A percentile compares a stretch with the other conserved stretches of the same genome.
phyloP scores from a whole-genome alignment of 768 basidiomycete genomes.

The Cyathus striatus region DNA sequence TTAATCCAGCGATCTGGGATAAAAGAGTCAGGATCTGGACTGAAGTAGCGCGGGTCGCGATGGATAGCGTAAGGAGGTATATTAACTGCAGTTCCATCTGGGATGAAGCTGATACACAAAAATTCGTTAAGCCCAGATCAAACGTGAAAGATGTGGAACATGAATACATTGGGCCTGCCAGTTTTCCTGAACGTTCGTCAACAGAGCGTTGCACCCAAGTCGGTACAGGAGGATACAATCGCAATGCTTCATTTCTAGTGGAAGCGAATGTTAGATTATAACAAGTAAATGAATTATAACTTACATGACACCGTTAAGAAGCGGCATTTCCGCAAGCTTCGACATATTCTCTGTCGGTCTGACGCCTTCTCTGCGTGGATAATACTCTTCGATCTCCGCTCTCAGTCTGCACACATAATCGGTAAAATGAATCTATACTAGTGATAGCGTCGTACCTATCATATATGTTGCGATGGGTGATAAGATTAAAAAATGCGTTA shows the following conservation, averaged over 20 bases:
- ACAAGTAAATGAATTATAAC: constrained; percentile 1
- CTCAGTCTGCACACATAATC: too few relatives aligned
- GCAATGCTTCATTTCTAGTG: constrained; percentile 37
- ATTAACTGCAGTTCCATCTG: constrained; percentile 35
- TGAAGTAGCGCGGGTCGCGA: constrained; percentile 41
- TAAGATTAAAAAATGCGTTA: constrained; percentile 32
- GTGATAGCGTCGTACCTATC: too few relatives aligned
- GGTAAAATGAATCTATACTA: too few relatives aligned
- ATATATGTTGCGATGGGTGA: constrained; percentile 30
- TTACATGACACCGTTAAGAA: constrained; percentile 25
- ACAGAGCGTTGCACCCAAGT: constrained; percentile 16
- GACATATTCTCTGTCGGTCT: constrained; percentile 7
- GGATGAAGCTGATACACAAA: constrained; percentile 26
- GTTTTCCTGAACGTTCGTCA: constrained; percentile 16
- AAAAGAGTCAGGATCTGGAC: constrained; percentile 26
- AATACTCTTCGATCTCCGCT: constrained; percentile 33
- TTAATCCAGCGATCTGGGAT: constrained; percentile 9
- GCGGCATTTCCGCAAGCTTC: constrained; percentile 17
- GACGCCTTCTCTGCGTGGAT: constrained; percentile 14
- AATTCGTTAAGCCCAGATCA: neutral
- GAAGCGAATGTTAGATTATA: neutral
- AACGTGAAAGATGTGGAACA: neutral
- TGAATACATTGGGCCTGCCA: constrained; percentile 16
- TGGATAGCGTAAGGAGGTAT: constrained; percentile 38
- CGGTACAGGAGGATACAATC: constrained; percentile 37